Percentiles rank a stretch among this genome's conserved stretches.
phyloP scores from a whole-genome alignment of 768 basidiomycete genomes.

The Fomitopsis serialis region DNA sequence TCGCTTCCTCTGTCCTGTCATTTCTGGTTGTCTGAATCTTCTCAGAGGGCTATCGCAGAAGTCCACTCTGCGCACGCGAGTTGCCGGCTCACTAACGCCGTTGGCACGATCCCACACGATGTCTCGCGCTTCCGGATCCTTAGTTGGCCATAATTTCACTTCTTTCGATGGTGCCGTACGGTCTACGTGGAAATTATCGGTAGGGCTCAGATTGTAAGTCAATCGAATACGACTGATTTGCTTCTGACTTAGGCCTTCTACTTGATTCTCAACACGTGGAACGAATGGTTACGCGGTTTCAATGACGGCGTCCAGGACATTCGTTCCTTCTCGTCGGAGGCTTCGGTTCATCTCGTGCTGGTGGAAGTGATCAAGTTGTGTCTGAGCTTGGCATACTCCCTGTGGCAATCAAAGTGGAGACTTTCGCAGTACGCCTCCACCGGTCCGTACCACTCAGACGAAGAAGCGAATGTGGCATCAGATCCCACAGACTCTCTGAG shows the following conservation, averaged over 20 bases:
- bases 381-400: background rate
- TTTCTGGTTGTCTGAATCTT: too few species aligned
- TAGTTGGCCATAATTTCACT: too few species aligned
- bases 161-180: too few species aligned
- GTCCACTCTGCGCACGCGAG: too few species aligned
- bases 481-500: background rate
- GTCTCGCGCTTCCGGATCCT: too few species aligned
- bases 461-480: background rate
- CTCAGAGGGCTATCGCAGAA: too few species aligned
- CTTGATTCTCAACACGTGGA: background rate
- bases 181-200: too few species aligned
- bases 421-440: background rate
- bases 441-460: background rate
- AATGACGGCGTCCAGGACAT: background rate
- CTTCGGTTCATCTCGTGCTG: background rate
- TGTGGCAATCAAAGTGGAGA: background rate
- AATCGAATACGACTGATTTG: too few species aligned
- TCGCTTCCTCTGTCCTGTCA: too few species aligned
- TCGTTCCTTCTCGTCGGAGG: background rate
- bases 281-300: background rate
- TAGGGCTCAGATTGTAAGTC: background rate
- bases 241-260: background rate
- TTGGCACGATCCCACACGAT: too few species aligned
- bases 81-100: too few species aligned
- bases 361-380: conserved; percentile 1